Base-by-base conservation (phyloP, 176 grass and related monocot genomes). In the Urochloa ruziziensis region DNA sequence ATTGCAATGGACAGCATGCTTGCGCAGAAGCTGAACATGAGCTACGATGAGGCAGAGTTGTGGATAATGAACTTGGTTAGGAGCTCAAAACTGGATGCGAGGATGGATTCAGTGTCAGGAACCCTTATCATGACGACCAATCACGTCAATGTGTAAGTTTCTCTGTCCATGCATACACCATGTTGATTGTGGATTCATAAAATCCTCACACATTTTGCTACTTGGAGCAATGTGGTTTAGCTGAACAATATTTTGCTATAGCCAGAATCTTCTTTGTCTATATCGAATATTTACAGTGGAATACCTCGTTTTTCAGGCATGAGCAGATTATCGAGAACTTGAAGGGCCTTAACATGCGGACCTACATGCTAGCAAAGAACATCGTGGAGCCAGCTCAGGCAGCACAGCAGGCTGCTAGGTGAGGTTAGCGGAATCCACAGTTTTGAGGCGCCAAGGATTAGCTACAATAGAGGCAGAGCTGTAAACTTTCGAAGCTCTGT, bases 41-140 rank as follows among this genome's bases (percentile, higher is more conserved):
- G 27, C 30, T 94, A 95, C 4, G 89, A 92, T 73, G 96, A 98
- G 81, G 87, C 93, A 0, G 91, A 94, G 69, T 56, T 88, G 56
- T 98, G 93, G 87, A 95, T 98, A 70, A 91, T 95, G 83, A 98
- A 94, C 84, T 77, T 98, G 46, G 89, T 98, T 66, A 88, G 88
- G 84, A 94, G 75, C 78, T 95, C 93, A 15, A 95, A 98, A 66
- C 91, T 98, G 19, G 93, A 98, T 83, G 96, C 91, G 39, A 95
- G 90, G 86, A 98, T 98, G 18, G 91, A 98, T 90, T 93, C 85
- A 28, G 93, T 80, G 18, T 90, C 89, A 0, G 93, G 93, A 35
- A 98, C 96, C 80, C 89, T 98, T 60, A 88, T 95, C 67, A 95
- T 98, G 96, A 70, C 81, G 0, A 92, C 89, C 76, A 89, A 80